Evolutionary conservation across 2,329 filamentous ascomycete species (phyloP).

Genomic region (Ascochyta pisi): DNA sequence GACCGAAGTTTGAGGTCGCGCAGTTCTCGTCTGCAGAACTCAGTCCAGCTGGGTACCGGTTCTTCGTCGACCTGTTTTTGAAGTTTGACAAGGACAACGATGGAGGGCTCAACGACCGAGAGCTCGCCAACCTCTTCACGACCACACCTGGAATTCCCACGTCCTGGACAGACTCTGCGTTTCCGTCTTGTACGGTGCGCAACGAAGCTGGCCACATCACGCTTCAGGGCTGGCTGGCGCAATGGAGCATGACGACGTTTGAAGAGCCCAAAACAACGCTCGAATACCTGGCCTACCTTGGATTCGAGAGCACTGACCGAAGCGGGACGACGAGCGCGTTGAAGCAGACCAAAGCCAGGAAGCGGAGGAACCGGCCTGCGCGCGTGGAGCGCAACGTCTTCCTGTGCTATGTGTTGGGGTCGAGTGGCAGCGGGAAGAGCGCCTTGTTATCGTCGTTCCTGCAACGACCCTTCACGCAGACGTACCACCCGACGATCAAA

Average conservation of each 20-base stretch:
- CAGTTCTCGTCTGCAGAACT: slow-evolving; percentile 92
- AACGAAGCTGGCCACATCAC: slow-evolving; percentile 97
- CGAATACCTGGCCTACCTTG: slow-evolving; percentile 94
- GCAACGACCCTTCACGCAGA: slow-evolving; percentile 80
- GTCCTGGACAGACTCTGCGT: slow-evolving; percentile 87
- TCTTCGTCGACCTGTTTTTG: slow-evolving; percentile 95
- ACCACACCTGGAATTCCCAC: slow-evolving; percentile 88
- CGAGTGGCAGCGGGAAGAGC: slow-evolving; percentile 87
- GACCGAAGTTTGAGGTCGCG: slow-evolving; percentile 92
- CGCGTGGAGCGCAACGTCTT: slow-evolving; percentile 94
- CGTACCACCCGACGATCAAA: slow-evolving; percentile 94
- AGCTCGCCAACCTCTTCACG: slow-evolving; percentile 85
- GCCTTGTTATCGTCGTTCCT: slow-evolving; percentile 90
- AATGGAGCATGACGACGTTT: slow-evolving; percentile 99
- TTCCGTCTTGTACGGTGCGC: slow-evolving; percentile 90
- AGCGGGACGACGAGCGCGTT: slow-evolving; percentile 82
- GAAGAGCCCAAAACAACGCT: slow-evolving; percentile 93
- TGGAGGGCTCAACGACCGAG: slow-evolving; percentile 85
- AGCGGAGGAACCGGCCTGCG: slow-evolving; percentile 79
- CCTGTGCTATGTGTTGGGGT: slow-evolving; percentile 88
- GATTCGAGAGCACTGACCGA: slow-evolving; percentile 80
- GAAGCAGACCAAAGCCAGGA: slow-evolving; percentile 91
- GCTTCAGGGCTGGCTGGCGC: slow-evolving; percentile 94
- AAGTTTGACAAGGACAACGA: slow-evolving; percentile 98
- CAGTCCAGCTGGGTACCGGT: slow-evolving; percentile 91